Base-by-base conservation (phyloP, 2,329 filamentous ascomycete species). In the Sphaerostilbella broomeana region DNA sequence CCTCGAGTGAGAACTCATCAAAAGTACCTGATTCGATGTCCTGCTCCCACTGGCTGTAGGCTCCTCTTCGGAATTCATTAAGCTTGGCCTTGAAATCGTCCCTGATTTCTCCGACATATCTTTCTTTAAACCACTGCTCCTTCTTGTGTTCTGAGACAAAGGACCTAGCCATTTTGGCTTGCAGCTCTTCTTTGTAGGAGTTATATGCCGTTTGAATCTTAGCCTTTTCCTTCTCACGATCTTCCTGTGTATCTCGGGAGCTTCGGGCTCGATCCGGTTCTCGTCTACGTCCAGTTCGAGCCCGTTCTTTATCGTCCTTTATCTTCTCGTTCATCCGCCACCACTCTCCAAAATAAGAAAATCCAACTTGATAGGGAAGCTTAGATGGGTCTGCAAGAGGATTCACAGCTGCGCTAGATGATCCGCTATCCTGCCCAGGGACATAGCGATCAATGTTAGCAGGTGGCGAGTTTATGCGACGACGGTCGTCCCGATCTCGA, bases 81-180 rank as follows among this genome's bases (percentile, higher is more conserved):
- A 97, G 68, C 53, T 86, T 83, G 44, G 70, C 68, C 40, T 84
- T 81, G 54, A 95, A 78, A 2, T 75, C 72, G 49, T 89, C 81
- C 37, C 86, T 75, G 39, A 90, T 79, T 50, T 92, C 86, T 1
- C 86, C 77, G 20, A 94, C 81, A 53, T 98, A 98, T 58, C 87
- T 81, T 63, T 98, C 92, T 52, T 83, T 86, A 67, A 98, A 98
- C 92, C 92, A 98, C 58, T 98, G 90, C 60, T 98, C 92, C 29
- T 81, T 80, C 59, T 94, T 95, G 64, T 98, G 92, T 52, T 88
- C 84, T 35, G 83, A 78, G 28, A 98, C 92, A 58, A 98, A 98
- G 1, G 77, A 72, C 48, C 88, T 81, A 1, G 92, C 89, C 83
- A 95, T 90, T 58, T 80, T 82, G 4, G 73, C 77, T 52, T 83